Evolutionary conservation across 2,329 filamentous ascomycete species (phyloP), one percentile per base, ranked within the genome.

Genomic region (Aspergillus udagawae): DNA sequence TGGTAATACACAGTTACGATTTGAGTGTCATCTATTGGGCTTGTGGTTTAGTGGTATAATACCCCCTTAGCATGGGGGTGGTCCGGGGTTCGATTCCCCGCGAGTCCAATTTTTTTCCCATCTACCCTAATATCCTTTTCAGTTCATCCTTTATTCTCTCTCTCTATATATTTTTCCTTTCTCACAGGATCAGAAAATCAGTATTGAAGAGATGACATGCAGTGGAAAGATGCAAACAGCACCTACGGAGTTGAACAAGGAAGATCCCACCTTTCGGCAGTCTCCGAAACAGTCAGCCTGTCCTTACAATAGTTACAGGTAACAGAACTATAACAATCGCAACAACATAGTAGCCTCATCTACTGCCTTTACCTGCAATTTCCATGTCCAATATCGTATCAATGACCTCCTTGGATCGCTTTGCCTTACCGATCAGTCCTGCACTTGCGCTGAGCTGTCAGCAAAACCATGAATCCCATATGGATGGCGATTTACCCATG

Each of bases 61-160:
- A 72, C 73, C 67, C 73, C 73, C 74, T 77, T 77, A 77, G 75
- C 73, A 76, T 78, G 75, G 74, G 75, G 70, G 76, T 72, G 75
- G 76, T 77, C 75, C 73, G 70, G 74, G 74, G 75, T 77, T 77
- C 74, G 75, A 78, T 78, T 78, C 75, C 75, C 76, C 71, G 75
- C 74, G 70, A 75, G 75, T 78, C 76, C 76, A 78, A 57, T 61
- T 67, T 62, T 66, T 35, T 32, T 6, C 4, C 12, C 12, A 14
- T 5, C 2, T 17, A 5, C 32, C 5, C 5, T 35, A 14, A 14
- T 32, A 14, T 32, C 29, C 4, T 17, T 6, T 35, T 14, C 12
- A 2, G 12, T 14, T 35, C 12, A 6, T 17, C 12, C 14, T 8
- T 12, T 32, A 3, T n/a, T n/a, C n/a, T n/a, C n/a, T n/a, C n/a